phyloP scores from a whole-genome alignment of 345 rosid genomes.

The Acer negundo region DNA sequence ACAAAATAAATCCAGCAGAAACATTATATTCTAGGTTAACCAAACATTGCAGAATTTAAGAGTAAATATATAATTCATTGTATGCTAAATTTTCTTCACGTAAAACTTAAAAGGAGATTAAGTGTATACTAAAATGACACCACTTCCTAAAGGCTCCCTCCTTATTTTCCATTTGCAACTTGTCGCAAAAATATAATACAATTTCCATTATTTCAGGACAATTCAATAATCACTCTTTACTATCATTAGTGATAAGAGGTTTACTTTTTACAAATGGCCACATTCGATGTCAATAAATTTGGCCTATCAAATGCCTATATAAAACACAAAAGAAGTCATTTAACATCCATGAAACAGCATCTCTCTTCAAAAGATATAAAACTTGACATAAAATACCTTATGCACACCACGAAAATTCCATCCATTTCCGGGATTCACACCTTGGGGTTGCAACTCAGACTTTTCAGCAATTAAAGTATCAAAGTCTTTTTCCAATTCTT shows the following conservation, averaged over 20 bases:
- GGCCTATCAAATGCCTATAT: neutral
- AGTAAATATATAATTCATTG: neutral
- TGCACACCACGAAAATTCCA: slow-evolving; percentile 96
- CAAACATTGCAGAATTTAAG: neutral
- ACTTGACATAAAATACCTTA: slow-evolving; percentile 47
- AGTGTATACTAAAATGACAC: neutral
- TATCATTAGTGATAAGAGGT: neutral
- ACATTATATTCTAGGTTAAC: neutral
- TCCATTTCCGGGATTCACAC: slow-evolving; percentile 88
- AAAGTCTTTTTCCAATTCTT: slow-evolving; percentile 37
- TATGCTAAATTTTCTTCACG: neutral
- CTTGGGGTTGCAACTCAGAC: slow-evolving; percentile 67
- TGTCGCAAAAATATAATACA: neutral
- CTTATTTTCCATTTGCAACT: neutral
- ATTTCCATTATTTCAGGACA: neutral
- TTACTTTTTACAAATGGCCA: neutral
- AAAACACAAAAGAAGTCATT: neutral
- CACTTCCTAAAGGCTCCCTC: neutral
- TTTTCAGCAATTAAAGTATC: slow-evolving; percentile 43
- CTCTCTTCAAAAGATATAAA: neutral
- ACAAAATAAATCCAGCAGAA: neutral
- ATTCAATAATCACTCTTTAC: neutral
- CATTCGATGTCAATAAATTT: neutral
- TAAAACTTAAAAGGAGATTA: neutral
- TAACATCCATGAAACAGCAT: neutral